Evolutionary conservation across 371 early-diverging fungal genomes (phyloP).

Genomic region (Circinella umbellata): DNA sequence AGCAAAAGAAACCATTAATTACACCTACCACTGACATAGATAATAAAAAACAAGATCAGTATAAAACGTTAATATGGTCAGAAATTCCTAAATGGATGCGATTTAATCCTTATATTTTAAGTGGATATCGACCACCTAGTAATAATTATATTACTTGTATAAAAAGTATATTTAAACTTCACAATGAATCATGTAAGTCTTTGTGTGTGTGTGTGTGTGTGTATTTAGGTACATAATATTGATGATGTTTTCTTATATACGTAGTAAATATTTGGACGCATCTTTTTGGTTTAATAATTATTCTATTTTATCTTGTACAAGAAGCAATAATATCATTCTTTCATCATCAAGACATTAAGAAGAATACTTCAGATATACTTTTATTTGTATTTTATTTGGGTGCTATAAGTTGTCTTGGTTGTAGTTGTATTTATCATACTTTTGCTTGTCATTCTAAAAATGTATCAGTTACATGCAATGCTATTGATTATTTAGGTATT

Average conservation of each 20-base stretch:
- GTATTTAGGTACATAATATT: too few species aligned
- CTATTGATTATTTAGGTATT: conserved; percentile 94
- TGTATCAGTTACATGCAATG: conserved; percentile 71
- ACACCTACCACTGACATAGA: too few species aligned
- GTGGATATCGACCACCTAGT: conserved; percentile 83
- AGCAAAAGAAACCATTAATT: too few species aligned
- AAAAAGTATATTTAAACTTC: conserved; percentile 75
- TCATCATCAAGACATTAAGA: conserved; percentile 56
- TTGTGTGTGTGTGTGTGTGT: neutral
- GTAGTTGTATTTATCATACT: conserved; percentile 83
- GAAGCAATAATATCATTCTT: conserved; percentile 18
- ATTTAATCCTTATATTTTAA: conserved; percentile 68
- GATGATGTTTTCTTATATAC: too few species aligned
- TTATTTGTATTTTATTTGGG: conserved; percentile 69
- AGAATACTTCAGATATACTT: neutral
- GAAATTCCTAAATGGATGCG: conserved; percentile 70
- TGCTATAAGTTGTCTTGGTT: conserved; percentile 77
- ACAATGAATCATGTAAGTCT: conserved; percentile 57
- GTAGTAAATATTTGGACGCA: conserved; percentile 91
- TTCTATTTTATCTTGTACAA: conserved; percentile 49
- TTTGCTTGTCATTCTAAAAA: conserved; percentile 84
- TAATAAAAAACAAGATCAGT: too few species aligned
- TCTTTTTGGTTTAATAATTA: conserved; percentile 70
- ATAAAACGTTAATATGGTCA: conserved; percentile 22
- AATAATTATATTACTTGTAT: conserved; percentile 75